Conservation (phyloP, 164 flowering plant genomes). For the Warburgia ugandensis region DNA sequence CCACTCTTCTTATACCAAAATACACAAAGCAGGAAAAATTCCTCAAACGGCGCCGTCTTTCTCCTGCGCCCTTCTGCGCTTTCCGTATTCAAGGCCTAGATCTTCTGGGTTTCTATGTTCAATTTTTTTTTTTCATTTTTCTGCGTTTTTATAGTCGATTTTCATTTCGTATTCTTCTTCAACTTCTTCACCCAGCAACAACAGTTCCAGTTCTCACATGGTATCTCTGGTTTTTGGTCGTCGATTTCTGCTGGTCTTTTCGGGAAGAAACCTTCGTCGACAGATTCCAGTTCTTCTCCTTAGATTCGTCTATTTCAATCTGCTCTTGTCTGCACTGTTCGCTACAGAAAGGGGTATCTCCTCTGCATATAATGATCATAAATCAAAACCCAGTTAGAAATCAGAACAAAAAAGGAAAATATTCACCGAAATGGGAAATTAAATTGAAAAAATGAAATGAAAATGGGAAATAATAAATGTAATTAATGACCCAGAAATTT, state of each 20-base stretch:
- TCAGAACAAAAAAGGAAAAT: neutral
- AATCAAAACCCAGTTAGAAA: neutral
- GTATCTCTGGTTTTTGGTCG: slow-evolving; percentile 21
- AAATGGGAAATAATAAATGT: no score
- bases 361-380: no score
- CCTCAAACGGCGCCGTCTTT: no score
- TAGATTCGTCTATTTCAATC: slow-evolving; percentile 65
- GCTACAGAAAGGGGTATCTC: slow-evolving; percentile 85
- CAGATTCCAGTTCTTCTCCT: slow-evolving; percentile 50
- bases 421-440: no score
- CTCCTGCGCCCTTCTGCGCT: no score
- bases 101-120: no score
- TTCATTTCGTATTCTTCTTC: no score
- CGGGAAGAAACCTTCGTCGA: slow-evolving; percentile 11
- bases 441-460: no score
- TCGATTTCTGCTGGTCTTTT: slow-evolving; percentile 7
- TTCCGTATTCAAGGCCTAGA: no score
- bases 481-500: no score
- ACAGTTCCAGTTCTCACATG: slow-evolving; percentile 48
- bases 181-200: slow-evolving; percentile 51
- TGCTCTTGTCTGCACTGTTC: slow-evolving; percentile 84
- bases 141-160: neutral
- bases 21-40: no score
- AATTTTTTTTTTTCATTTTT: neutral
- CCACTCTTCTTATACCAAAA: no score